Base-by-base conservation (phyloP, 345 rosid species). In the Arabidopsis arenosa region DNA sequence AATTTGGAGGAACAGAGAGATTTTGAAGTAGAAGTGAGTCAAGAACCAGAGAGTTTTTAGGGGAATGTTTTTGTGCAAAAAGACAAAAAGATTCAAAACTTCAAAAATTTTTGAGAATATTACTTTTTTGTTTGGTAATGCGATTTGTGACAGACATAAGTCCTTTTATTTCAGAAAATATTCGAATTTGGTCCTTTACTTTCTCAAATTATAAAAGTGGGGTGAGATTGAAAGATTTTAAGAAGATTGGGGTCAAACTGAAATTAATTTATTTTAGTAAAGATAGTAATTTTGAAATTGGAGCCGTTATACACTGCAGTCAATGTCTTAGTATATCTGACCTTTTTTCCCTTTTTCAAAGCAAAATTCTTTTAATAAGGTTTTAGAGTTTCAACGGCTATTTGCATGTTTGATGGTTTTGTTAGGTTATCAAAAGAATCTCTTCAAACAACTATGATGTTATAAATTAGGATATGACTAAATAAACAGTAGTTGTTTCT, bases 281-380 rank as follows among this genome's bases (percentile, higher is more conserved):
- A 15, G 18, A 40, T 3, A 36, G 30, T 28, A 3, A 26, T 28
- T 72, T 72, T 49, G 52, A 72, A 32, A 63, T 49, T 73, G 47
- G 56, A 64, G 45, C 56, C 77, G 77, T 54, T 73, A 33, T 28
- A 49, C 10, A 64, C 37, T 23, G 15, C 64, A 73, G 64, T 44
- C 71, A 73, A 72, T 72, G 75, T 71, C 60, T 60, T 59, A 59
- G 18, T 45, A 56, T 30, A 8, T 66, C 70, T 49, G 57, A 17
- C 45, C 6, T 12, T 15, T 7, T 45, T 13, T 44, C 9, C n/a
- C 17, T 67, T 67, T 64, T 52, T 8, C 74, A 57, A 57, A 57
- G 52, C 12, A 70, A 5, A 10, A 63, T 44, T 7, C 1, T 67
- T 17, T 33, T 15, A 0, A 9, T 7, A 6, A 15, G 21, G 18